Evolutionary conservation across 2,329 filamentous ascomycete species (phyloP), one percentile per base, ranked within the genome.

Genomic region (Moelleriella libera): DNA sequence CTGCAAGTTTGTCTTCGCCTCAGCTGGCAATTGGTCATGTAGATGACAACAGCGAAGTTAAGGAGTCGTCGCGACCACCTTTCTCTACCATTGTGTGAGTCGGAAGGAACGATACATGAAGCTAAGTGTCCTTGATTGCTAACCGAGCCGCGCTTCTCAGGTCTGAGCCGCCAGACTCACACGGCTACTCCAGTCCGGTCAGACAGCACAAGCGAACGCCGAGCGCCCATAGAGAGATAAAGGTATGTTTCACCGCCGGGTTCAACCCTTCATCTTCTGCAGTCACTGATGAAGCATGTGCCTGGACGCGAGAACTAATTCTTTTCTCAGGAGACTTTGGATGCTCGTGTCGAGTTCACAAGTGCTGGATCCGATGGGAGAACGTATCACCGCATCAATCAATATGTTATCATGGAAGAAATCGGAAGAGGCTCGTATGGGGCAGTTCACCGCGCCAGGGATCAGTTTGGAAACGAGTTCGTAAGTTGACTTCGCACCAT

Each of bases 401-500:
- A 97, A 67, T 98, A 97, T 63, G 74, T 84, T 49, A 92, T 98
- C 59, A 82, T 85, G 63, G 85, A 94, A 62, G 90, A 97, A 70
- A 96, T 98, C 57, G 92, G 92, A n/a, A 76, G 88, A 53, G 92
- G 92, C 14, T 97, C 90, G 0, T 98, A 94, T 63, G 92, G 92
- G 6, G 84, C 89, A 9, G 92, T 98, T 11, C 88, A 97, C 66
- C 71, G 90, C 21, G 92, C 88, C 28, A 80, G 80, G 2, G 90
- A 98, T 66, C 88, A 95, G 63, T 92, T 83, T 67, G 90, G 88
- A 41, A 79, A 80, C 46, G 88, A 97, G 85, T 97, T 84, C 76
- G 90, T 94, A 74, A 74, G 83, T 58, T 28, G 11, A 37, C 37
- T 21, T 30, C 21, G 21, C 21, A 21, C 21, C 21, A 21, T 21